Evolutionary conservation across 2,329 filamentous ascomycete species (phyloP), one percentile per base, ranked within the genome.

Genomic region (Alternaria gansuensis): DNA sequence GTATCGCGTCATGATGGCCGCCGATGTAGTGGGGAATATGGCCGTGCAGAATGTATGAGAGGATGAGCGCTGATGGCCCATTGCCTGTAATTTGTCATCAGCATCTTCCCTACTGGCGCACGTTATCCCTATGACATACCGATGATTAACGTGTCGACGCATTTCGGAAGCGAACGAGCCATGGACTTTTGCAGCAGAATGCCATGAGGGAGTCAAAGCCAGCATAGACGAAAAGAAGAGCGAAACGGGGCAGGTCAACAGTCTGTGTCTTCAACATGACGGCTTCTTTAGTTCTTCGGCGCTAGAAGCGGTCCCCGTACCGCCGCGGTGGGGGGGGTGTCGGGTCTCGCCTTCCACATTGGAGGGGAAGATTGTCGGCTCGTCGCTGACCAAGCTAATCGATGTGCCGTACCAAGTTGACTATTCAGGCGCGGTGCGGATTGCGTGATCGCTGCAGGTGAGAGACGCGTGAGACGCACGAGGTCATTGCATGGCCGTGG

Each of bases 41-140:
- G 36, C 86, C 86, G 73, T 88, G 85, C 28, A 88, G 81, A 41
- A 88, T 86, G 72, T 85, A 88, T 44, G 85, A 87, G 34, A 88
- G 79, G 65, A 87, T 84, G 75, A 88, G 80, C 51, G 86, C 84
- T 50, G 86, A 85, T 44, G 86, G 86, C 55, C 86, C 86, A 71
- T 86, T 87, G 69, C 86, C 86, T 87, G 63, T 24, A 9, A 58
- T 59, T 51, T 68, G 68, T 67, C 64, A 68, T 75, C 60, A 76
- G 70, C 67, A 26, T 21, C 40, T 48, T 33, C 31, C 14, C 26
- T 39, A 39, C 26, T 13, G 33, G 33, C 31, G 24, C 23, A 36
- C 26, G n/a, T 14, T 37, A 37, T 45, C 26, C 45, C 13, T n/a
- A 33, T 1, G 17, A 26, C 62, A 23, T 61, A 78, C 76, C 76